Evolutionary conservation across 176 grass and related monocot species (phyloP), one percentile per base, ranked within the genome.

Genomic region (Phyllostachys edulis): DNA sequence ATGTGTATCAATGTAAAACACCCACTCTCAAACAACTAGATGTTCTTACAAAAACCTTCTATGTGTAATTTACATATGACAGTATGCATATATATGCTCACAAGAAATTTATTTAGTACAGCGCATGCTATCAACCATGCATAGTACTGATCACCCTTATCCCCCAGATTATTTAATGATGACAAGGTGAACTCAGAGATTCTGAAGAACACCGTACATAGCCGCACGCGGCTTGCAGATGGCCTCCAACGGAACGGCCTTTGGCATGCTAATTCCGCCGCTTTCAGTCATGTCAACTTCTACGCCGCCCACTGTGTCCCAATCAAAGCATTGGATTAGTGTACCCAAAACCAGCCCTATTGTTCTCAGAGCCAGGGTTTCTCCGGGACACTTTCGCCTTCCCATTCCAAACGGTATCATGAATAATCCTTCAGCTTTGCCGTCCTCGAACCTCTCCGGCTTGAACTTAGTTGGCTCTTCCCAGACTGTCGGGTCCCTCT

Each of bases 301-400:
- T 20, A 2, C 63, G 15, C 61, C 83, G 0, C 60, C 76, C 1
- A 87, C 75, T 15, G 32, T 80, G 16, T 89, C 71, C 90, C 88
- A 96, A n/a, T 96, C 86, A 18, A 96, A 96, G 77, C 90, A 96
- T 29, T 96, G 93, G 6, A 96, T 64, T 62, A 96, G 39, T 7
- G 94, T 75, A 1, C 76, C 94, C 0, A 96, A 41, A 24, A 74
- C 86, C 37, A 91, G 20, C 6, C 85, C 83, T 0, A 87, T 4
- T 7, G 81, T 87, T 4, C 86, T 80, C 71, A 87, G 27, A 4
- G 94, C 94, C 42, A 96, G 80, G 32, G 66, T 76, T 61, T 96
- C 94, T 0, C 94, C 94, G 12, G 88, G 88, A 47, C 94, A 97
- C 76, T 72, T 77, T 3, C 94, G 81, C 14, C 94, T 70, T 60